Evolutionary conservation across 768 basidiomycete genomes (phyloP).

Genomic region (Suillus subalutaceus): DNA sequence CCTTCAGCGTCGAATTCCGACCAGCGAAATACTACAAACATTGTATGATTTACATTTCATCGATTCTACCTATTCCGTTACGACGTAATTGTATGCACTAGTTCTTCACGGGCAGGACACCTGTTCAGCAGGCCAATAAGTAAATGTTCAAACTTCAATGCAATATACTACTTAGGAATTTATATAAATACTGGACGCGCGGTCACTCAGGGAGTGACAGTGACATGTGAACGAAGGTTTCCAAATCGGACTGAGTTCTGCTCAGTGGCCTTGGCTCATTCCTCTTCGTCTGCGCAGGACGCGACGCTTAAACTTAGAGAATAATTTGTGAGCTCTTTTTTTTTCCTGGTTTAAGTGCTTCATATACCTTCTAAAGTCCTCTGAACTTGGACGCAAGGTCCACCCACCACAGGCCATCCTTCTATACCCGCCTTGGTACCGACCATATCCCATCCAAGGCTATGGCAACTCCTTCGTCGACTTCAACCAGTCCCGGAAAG

Average conservation of each 20-base stretch:
- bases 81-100: neutral
- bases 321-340: constrained; percentile 17
- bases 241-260: constrained; percentile 31
- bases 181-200: neutral
- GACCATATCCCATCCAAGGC: constrained; percentile 3
- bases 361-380: constrained; percentile 1
- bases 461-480: constrained; percentile 28
- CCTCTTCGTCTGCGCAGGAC: constrained; percentile 39
- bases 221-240: constrained; percentile 20
- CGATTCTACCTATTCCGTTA: neutral
- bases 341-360: constrained; percentile 6
- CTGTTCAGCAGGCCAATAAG: neutral
- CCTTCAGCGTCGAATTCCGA: neutral
- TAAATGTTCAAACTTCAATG: too few species aligned
- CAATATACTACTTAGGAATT: neutral
- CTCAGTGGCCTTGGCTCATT: constrained; percentile 17
- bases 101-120: neutral
- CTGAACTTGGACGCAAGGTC: constrained; percentile 4
- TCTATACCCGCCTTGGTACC: constrained; percentile 12
- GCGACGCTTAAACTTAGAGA: constrained; percentile 30
- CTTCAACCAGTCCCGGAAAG: constrained; percentile 26
- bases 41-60: neutral
- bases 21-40: neutral
- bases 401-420: neutral
- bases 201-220: neutral